Evolutionary conservation across 306 rosid genomes (phyloP).

Genomic region (Lathyrus sativus): DNA sequence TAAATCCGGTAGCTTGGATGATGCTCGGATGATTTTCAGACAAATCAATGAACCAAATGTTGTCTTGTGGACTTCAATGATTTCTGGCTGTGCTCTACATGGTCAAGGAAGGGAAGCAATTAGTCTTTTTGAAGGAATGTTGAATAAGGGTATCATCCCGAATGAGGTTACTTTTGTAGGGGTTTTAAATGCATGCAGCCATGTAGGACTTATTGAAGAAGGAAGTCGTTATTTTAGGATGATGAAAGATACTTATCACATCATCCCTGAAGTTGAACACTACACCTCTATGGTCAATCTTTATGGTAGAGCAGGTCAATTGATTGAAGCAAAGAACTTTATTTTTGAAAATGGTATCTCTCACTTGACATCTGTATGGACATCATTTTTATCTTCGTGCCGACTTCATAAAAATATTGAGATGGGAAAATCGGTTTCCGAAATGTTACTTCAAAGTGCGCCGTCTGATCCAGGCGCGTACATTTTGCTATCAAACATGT

Average conservation of each 20-base stretch:
- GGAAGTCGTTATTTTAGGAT: constrained; percentile 65
- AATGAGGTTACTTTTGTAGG: constrained; percentile 79
- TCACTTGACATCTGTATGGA: constrained; percentile 71
- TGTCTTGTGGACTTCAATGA: constrained; percentile 85
- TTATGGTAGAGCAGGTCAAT: constrained; percentile 80
- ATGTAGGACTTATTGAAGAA: constrained; percentile 76
- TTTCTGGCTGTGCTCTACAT: constrained; percentile 66
- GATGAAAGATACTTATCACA: constrained; percentile 71
- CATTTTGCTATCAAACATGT: constrained; percentile 69
- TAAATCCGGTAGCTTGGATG: constrained; percentile 73
- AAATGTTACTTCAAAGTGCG: constrained; percentile 58
- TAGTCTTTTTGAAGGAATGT: constrained; percentile 65
- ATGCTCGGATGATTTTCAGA: constrained; percentile 59
- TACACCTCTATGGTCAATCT: constrained; percentile 89
- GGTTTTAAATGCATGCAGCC: constrained; percentile 86
- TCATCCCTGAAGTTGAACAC: constrained; percentile 70
- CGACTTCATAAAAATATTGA: constrained; percentile 63
- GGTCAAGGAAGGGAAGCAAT: constrained; percentile 74
- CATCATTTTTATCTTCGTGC: constrained; percentile 73
- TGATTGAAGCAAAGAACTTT: constrained; percentile 64
- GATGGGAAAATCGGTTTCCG: constrained; percentile 77
- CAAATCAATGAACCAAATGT: constrained; percentile 52
- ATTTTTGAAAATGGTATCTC: constrained; percentile 59
- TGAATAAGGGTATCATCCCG: constrained; percentile 57
- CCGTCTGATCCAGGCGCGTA: constrained; percentile 71